A percentile compares a stretch with the other conserved stretches of the same genome.
phyloP scores from a whole-genome alignment of 768 basidiomycete genomes.

The Vishniacozyma victoriae region DNA sequence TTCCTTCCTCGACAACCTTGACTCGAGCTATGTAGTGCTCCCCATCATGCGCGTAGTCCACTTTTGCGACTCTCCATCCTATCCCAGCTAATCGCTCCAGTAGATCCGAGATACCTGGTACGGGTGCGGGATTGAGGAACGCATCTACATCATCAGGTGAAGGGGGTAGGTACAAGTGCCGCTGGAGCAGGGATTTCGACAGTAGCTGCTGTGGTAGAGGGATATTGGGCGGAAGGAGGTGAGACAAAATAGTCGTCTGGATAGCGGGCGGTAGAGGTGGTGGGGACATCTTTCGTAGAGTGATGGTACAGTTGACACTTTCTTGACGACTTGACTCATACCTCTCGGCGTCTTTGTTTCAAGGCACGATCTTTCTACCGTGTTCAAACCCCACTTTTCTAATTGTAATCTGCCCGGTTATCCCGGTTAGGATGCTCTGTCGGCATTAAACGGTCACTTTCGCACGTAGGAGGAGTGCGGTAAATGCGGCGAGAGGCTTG shows the following conservation, averaged over 20 bases:
- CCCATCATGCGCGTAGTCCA: not conserved
- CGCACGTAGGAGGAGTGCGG: too few relatives aligned
- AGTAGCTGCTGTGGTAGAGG: conserved; percentile 30
- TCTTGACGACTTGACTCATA: too few relatives aligned
- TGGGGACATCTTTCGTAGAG: too few relatives aligned
- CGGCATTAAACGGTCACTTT: too few relatives aligned
- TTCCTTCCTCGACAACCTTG: not conserved
- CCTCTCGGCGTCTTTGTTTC: too few relatives aligned
- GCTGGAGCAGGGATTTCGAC: conserved; percentile 26
- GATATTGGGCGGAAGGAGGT: conserved; percentile 24
- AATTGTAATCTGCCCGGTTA: too few relatives aligned
- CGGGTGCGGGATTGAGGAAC: conserved; percentile 24
- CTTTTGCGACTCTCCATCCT: not conserved
- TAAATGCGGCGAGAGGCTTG: too few relatives aligned
- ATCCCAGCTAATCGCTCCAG: not conserved
- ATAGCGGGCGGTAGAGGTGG: conserved; percentile 18
- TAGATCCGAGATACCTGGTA: not conserved
- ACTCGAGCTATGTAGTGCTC: not conserved
- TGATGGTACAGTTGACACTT: too few relatives aligned
- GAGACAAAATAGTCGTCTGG: conserved; percentile 19
- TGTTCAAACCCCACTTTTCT: too few relatives aligned
- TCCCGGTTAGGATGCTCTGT: too few relatives aligned
- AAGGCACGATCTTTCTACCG: too few relatives aligned
- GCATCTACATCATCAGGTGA: conserved; percentile 23
- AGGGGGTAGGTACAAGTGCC: conserved; percentile 35